phyloP scores from a whole-genome alignment of 306 rosid species.

The Fragaria iinumae region DNA sequence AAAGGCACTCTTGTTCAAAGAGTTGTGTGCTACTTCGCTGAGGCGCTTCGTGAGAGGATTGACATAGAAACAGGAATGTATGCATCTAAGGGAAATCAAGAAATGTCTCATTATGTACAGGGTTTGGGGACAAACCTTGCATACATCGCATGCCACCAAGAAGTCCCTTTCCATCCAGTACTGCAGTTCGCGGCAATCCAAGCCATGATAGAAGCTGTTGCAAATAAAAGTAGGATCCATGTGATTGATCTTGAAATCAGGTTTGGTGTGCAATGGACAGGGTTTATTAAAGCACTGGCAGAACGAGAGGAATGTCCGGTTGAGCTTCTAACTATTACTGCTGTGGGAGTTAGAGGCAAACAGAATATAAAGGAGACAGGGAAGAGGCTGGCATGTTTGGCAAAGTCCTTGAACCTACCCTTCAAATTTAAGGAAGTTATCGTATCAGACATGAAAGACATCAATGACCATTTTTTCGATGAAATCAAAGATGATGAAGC shows the following conservation, averaged over 20 bases:
- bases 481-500: slow-evolving; percentile 52
- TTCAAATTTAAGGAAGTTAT: slow-evolving; percentile 46
- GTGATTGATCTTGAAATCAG: slow-evolving; percentile 54
- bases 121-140: slow-evolving; percentile 17
- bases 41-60: slow-evolving; percentile 61
- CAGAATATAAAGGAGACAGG: slow-evolving; percentile 42
- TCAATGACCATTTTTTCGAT: slow-evolving; percentile 35
- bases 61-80: slow-evolving; percentile 42
- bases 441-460: slow-evolving; percentile 45
- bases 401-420: slow-evolving; percentile 57
- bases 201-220: slow-evolving; percentile 57
- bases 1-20: slow-evolving; percentile 41
- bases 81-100: slow-evolving; percentile 11
- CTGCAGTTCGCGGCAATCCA: slow-evolving; percentile 52
- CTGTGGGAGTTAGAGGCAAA: slow-evolving; percentile 37
- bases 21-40: slow-evolving; percentile 47
- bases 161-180: slow-evolving; percentile 55
- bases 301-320: slow-evolving; percentile 35
- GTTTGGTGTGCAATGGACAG: slow-evolving; percentile 52
- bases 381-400: slow-evolving; percentile 46
- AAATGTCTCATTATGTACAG: neutral
- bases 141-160: slow-evolving; percentile 32
- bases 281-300: slow-evolving; percentile 57
- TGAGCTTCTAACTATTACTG: slow-evolving; percentile 52
- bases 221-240: slow-evolving; percentile 46